Evolutionary conservation across 345 rosid genomes (phyloP).

Genomic region (Cochlearia excelsa): DNA sequence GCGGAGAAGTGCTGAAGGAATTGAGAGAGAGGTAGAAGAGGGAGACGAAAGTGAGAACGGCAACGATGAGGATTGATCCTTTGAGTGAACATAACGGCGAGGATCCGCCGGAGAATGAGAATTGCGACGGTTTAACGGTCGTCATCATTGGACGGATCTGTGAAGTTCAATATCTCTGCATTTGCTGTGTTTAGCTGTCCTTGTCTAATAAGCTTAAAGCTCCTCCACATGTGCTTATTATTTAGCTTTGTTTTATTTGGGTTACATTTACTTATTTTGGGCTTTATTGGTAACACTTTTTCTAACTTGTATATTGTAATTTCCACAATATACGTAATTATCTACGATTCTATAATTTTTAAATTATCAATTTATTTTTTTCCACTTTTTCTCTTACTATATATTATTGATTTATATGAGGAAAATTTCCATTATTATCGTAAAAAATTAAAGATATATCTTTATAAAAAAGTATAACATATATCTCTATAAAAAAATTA

Average conservation of each 20-base stretch:
- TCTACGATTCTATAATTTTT: too few relatives aligned
- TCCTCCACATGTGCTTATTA: background rate
- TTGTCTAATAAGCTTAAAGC: background rate
- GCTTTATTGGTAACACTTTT: too few relatives aligned
- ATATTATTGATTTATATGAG: background rate
- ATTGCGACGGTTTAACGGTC: constrained; percentile 43
- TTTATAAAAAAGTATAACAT: too few relatives aligned
- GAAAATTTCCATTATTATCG: background rate
- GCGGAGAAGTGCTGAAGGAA: constrained; percentile 46
- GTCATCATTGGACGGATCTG: constrained; percentile 45
- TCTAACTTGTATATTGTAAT: too few relatives aligned
- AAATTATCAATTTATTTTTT: too few relatives aligned
- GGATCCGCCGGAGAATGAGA: constrained; percentile 28
- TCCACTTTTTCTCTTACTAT: too few relatives aligned
- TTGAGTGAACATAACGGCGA: constrained; percentile 54
- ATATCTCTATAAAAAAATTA: too few relatives aligned
- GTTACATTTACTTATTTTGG: too few relatives aligned
- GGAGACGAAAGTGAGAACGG: constrained; percentile 64
- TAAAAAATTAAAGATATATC: background rate
- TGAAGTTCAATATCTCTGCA: constrained; percentile 5
- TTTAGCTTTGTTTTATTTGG: background rate
- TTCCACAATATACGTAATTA: too few relatives aligned
- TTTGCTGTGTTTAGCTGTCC: constrained; percentile 4
- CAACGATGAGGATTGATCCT: constrained; percentile 62
- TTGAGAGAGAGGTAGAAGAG: constrained; percentile 62